Evolutionary conservation across 2,329 filamentous ascomycete species (phyloP), one percentile per base, ranked within the genome.

Genomic region (Nigrospora oryzae): DNA sequence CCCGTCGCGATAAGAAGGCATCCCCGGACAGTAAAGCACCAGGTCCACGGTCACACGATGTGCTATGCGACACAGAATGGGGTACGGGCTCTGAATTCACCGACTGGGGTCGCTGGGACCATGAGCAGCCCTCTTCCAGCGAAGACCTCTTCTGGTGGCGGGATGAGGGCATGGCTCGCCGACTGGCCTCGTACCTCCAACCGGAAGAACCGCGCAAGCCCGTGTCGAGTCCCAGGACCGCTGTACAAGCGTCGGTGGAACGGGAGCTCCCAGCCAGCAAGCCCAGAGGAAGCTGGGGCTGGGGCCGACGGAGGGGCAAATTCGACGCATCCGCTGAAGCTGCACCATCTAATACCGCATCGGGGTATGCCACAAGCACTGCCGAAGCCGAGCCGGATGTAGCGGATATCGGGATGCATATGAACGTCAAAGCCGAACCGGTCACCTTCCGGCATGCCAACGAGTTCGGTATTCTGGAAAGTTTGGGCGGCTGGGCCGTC

Each of bases 361-460:
- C n/a, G n/a, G n/a, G n/a, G n/a, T n/a, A n/a, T n/a, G n/a, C n/a
- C 5, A 7, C 15, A n/a, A 34, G 14, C n/a, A 19, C 14, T 10
- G 13, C 13, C 17, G 12, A 16, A 8, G 34, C 44, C 17, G 15
- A 28, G 36, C 43, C n/a, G 36, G 19, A 45, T n/a, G 35, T 23
- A 16, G 17, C 36, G 35, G n/a, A 12, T 40, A 28, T 37, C 37
- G 36, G 23, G 10, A 28, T 42, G 1, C 58, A 51, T 5, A 72
- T 77, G 65, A 57, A 52, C 3, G 66, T 68, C 3, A 56, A 55
- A 23, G 67, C 69, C 0, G 65, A 76, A 40, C 67, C 75, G 50
- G 65, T 75, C 2, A 70, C 71, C 0, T 77, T 79, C 46, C 56
- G 74, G n/a, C 56, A 55, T 38, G 67, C 75, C 56, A 78, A 73